These are phyloP conservation scores for Cystobasidium pallidum DNA, from an alignment of 1,284 basidiomycete genomes.

Conservation along the genomic window DNA sequence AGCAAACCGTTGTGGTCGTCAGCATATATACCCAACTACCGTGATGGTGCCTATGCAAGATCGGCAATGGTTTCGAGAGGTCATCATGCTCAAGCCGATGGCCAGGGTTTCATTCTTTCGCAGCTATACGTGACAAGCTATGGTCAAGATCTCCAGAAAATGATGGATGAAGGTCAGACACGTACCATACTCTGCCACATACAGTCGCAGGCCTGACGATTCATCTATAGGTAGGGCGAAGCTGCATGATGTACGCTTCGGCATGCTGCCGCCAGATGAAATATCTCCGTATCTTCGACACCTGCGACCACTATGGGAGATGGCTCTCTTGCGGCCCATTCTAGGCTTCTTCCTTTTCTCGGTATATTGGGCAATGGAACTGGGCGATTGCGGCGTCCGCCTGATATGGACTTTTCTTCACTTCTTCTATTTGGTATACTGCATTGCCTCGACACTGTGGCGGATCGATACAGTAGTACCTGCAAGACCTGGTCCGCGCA, in stretches of 20 bases:
- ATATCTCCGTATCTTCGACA: slow-evolving; percentile 53
- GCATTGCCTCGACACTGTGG: slow-evolving; percentile 51
- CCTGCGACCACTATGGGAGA: slow-evolving; percentile 49
- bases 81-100: slow-evolving; percentile 54
- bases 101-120: slow-evolving; percentile 54
- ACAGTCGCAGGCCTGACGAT: neutral
- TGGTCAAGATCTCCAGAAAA: slow-evolving; percentile 52
- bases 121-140: slow-evolving; percentile 53
- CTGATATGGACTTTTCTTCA: slow-evolving; percentile 48
- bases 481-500: slow-evolving; percentile 48
- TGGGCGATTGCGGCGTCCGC: slow-evolving; percentile 44
- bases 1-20: slow-evolving; percentile 52
- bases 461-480: slow-evolving; percentile 46
- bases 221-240: slow-evolving; percentile 13
- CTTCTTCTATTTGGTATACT: slow-evolving; percentile 48
- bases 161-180: slow-evolving; percentile 48
- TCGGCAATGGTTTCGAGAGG: slow-evolving; percentile 53
- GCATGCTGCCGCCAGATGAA: slow-evolving; percentile 48
- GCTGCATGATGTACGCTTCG: slow-evolving; percentile 21
- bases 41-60: slow-evolving; percentile 48
- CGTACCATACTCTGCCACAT: neutral
- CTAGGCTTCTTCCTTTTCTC: slow-evolving; percentile 11
- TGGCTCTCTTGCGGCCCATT: slow-evolving; percentile 44
- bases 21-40: slow-evolving; percentile 51
- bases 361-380: slow-evolving; percentile 48